Conservation (phyloP, 2,329 filamentous ascomycete species). For the Talaromyces islandicus region DNA sequence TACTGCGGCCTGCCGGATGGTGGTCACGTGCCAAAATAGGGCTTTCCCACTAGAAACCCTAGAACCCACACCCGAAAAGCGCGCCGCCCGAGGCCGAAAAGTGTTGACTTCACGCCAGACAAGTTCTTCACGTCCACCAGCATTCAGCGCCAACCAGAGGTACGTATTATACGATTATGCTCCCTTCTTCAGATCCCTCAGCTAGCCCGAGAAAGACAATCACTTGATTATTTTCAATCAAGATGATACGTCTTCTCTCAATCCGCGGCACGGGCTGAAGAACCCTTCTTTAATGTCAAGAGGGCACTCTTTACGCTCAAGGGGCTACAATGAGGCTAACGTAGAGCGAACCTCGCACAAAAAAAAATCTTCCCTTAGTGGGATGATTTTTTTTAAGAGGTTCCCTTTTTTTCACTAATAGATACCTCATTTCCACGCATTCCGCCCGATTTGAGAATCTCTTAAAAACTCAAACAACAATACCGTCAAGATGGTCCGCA, state of each 20-base stretch:
- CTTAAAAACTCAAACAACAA: conserved; percentile 16
- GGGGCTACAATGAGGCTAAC: conserved; percentile 56
- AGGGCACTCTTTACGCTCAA: conserved; percentile 64
- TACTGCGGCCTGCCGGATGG: too few species aligned
- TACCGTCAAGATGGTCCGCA: conserved; percentile 94
- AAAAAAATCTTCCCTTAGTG: conserved; percentile 7
- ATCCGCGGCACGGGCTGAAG: conserved; percentile 56
- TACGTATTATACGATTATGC: conserved; percentile 28
- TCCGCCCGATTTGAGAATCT: conserved; percentile 48
- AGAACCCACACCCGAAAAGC: conserved; percentile 17
- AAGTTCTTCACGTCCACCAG: conserved; percentile 18
- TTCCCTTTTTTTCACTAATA: conserved; percentile 31
- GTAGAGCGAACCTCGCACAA: not conserved
- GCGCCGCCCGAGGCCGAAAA: conserved; percentile 14
- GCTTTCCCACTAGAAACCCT: conserved; percentile 7
- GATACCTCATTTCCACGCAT: conserved; percentile 53
- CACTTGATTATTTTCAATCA: conserved; percentile 18
- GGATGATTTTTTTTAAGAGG: conserved; percentile 17
- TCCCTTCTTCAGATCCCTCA: conserved; percentile 28
- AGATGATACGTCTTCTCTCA: conserved; percentile 39
- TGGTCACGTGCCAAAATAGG: conserved; percentile 7
- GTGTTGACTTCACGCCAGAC: conserved; percentile 12
- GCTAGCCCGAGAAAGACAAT: conserved; percentile 42
- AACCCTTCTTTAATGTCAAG: conserved; percentile 50
- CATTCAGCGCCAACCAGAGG: conserved; percentile 32